Evolutionary conservation across 139 green algal species (phyloP).

Genomic region (Ettlia oleoabundans): DNA sequence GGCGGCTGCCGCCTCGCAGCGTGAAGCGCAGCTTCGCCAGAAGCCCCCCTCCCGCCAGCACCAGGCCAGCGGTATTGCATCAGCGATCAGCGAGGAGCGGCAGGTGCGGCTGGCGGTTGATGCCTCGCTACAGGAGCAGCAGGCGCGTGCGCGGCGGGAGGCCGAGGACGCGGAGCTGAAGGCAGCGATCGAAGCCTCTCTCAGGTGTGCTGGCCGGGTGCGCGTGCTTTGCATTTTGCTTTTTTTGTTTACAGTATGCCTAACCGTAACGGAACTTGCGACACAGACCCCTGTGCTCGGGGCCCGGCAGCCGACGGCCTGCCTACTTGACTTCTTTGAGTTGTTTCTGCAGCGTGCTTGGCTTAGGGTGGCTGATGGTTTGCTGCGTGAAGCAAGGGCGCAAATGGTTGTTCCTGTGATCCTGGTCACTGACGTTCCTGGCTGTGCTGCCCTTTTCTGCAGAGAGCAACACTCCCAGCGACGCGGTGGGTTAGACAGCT

Average conservation of each 20-base stretch:
- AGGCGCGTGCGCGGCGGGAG: background rate
- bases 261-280: too few relatives aligned
- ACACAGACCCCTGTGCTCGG: too few relatives aligned
- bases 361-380: too few relatives aligned
- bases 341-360: too few relatives aligned
- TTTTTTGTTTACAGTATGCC: too few relatives aligned
- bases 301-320: too few relatives aligned
- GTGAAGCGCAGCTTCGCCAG: background rate
- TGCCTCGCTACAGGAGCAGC: slow-evolving; percentile 38
- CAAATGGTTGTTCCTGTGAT: too few relatives aligned
- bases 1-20: slow-evolving; percentile 1
- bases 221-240: background rate
- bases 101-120: slow-evolving; percentile 33
- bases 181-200: slow-evolving; percentile 6
- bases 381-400: too few relatives aligned
- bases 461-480: background rate
- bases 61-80: background rate
- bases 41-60: background rate
- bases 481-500: background rate
- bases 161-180: slow-evolving; percentile 10
- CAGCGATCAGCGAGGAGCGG: background rate
- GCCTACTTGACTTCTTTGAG: too few relatives aligned
- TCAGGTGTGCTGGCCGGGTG: background rate
- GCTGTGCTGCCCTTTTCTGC: background rate
- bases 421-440: too few relatives aligned